A percentile compares a stretch with the other conserved stretches of the same genome.
phyloP scores from a whole-genome alignment of 2,329 filamentous ascomycete species.

The Penicillium sp. region DNA sequence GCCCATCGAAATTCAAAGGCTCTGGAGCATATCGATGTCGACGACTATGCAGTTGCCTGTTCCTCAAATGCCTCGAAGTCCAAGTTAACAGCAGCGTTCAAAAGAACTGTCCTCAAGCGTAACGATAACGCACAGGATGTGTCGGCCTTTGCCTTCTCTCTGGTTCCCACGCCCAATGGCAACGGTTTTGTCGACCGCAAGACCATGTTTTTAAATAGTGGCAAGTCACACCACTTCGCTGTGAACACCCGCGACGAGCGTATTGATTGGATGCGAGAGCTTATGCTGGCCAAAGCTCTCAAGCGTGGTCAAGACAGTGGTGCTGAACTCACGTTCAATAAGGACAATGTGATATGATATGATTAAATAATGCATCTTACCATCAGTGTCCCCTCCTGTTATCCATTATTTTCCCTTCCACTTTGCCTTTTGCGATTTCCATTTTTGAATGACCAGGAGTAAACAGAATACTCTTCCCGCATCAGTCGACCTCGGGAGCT shows the following conservation, averaged over 20 bases:
- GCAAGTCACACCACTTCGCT: constrained; percentile 91
- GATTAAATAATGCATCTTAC: neutral
- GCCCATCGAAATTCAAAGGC: constrained; percentile 16
- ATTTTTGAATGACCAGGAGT: constrained; percentile 1
- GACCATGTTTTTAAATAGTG: constrained; percentile 47
- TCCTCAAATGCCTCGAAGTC: constrained; percentile 69
- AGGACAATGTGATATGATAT: constrained; percentile 26
- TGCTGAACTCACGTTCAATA: constrained; percentile 30
- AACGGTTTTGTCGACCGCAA: constrained; percentile 46
- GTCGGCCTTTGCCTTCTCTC: constrained; percentile 42
- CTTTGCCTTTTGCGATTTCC: constrained; percentile 5
- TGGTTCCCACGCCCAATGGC: constrained; percentile 44
- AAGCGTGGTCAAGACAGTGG: constrained; percentile 32
- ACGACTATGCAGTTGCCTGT: constrained; percentile 47
- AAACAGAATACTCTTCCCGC: neutral
- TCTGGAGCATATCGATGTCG: constrained; percentile 23
- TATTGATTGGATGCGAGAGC: constrained; percentile 74
- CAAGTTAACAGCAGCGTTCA: constrained; percentile 85
- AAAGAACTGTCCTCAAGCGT: constrained; percentile 52
- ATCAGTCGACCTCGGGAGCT: no score
- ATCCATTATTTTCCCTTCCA: neutral
- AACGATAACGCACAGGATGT: constrained; percentile 28
- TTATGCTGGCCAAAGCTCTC: constrained; percentile 47
- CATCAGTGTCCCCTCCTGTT: neutral
- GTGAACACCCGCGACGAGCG: constrained; percentile 82